Evolutionary conservation across 208 protist genomes (phyloP).

Genomic region (Entamoeba histolytica): DNA sequence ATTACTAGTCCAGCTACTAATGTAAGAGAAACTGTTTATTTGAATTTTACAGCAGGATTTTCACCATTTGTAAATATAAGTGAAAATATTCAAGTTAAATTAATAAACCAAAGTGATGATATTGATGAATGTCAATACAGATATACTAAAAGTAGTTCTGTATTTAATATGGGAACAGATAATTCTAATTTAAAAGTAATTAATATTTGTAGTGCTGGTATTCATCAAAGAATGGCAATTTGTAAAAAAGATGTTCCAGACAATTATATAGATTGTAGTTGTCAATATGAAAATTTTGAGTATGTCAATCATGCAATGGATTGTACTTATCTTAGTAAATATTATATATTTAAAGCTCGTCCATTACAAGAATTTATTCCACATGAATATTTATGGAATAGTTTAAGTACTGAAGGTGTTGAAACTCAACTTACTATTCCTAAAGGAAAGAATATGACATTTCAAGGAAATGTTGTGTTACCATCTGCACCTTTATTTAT

Average conservation of each 20-base stretch:
- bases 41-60: not conserved
- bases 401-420: not conserved
- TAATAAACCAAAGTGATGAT: not conserved
- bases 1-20: not conserved
- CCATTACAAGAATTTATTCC: not conserved
- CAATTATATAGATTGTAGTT: not conserved
- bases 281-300: not conserved
- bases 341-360: not conserved
- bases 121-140: not conserved
- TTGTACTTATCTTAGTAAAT: not conserved
- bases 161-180: not conserved
- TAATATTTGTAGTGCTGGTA: not conserved
- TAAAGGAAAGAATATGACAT: not conserved
- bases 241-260: not conserved
- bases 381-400: not conserved
- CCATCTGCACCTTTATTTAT: not conserved
- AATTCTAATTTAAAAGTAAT: not conserved
- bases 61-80: not conserved
- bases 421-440: not conserved
- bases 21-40: not conserved
- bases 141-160: not conserved
- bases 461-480: not conserved
- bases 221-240: not conserved
- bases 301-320: not conserved
- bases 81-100: not conserved